These are phyloP conservation scores for Candida dendrica DNA, from an alignment of 805 yeast genomes.

Conservation along the genomic window DNA sequence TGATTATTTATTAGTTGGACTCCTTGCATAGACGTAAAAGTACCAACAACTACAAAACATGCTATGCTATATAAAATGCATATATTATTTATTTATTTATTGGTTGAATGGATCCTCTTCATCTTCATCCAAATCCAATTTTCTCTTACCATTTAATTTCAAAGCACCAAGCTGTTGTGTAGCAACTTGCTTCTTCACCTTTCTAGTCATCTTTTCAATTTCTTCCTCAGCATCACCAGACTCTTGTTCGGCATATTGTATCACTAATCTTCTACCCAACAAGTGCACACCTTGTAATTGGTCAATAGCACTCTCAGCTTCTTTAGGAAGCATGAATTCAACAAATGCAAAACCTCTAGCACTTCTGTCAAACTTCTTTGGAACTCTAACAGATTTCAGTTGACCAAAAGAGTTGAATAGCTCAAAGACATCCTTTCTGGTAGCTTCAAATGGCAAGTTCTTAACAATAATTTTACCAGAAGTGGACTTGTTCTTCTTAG, in stretches of 20 bases:
- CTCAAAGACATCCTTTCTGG: conserved; percentile 87
- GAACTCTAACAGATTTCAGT: conserved; percentile 89
- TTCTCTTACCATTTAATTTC: conserved; percentile 66
- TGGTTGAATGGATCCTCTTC: conserved; percentile 14
- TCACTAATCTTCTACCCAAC: conserved; percentile 87
- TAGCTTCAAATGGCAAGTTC: conserved; percentile 94
- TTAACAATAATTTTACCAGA: conserved; percentile 85
- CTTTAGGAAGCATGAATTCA: conserved; percentile 79
- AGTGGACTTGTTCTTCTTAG: conserved; percentile 26
- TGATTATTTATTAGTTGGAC: too few relatives aligned
- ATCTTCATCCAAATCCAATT: conserved; percentile 55
- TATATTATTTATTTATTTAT: too few relatives aligned
- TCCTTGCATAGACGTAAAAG: too few relatives aligned
- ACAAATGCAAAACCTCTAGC: conserved; percentile 98
- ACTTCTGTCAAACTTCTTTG: conserved; percentile 88
- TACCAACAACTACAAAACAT: too few relatives aligned
- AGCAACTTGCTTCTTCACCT: conserved; percentile 77
- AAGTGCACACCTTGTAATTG: conserved; percentile 94
- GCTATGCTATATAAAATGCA: too few relatives aligned
- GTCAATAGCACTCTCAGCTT: conserved; percentile 91
- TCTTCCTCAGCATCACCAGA: conserved; percentile 83
- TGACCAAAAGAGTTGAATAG: conserved; percentile 93
- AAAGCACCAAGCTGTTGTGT: conserved; percentile 66
- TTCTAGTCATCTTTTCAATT: conserved; percentile 82
- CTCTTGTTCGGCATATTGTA: conserved; percentile 85